These are phyloP conservation scores for Fomes fomentarius DNA, from an alignment of 1,284 basidiomycete genomes.

Conservation along the genomic window DNA sequence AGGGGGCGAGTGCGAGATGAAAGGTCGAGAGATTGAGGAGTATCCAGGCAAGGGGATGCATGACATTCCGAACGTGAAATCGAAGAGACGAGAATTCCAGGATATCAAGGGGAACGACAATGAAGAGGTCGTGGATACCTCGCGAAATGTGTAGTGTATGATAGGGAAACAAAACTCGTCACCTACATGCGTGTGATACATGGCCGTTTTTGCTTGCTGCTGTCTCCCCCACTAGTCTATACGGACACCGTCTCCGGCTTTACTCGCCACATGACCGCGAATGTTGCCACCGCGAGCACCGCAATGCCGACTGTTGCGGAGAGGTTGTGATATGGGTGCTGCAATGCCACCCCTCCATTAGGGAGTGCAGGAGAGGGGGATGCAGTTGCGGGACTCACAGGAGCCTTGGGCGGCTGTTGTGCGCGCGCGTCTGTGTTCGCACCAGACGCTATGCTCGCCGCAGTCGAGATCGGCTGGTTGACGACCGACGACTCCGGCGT, in stretches of 20 bases:
- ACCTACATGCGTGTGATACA: constrained; percentile 19
- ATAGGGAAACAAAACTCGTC: constrained; percentile 4
- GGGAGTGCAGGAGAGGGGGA: background rate
- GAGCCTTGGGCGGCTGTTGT: constrained; percentile 18
- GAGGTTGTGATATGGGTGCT: constrained; percentile 18
- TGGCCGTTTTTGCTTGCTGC: constrained; percentile 20
- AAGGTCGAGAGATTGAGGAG: background rate
- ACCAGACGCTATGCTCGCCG: constrained; percentile 22
- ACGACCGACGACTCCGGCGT: constrained; percentile 49
- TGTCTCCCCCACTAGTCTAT: constrained; percentile 14
- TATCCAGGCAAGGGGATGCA: constrained; percentile 17
- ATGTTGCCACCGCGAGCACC: constrained; percentile 61
- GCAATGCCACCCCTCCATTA: constrained; percentile 12
- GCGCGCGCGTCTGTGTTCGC: constrained; percentile 23
- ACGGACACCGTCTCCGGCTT: constrained; percentile 41
- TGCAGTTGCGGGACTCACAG: constrained; percentile 14
- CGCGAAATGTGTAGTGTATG: constrained; percentile 6
- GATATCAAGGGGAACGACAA: constrained; percentile 10
- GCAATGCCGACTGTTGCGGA: constrained; percentile 59
- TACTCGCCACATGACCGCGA: constrained; percentile 66
- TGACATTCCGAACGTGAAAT: constrained; percentile 4
- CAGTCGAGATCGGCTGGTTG: constrained; percentile 38
- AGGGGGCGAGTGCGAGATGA: background rate
- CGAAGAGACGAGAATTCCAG: constrained; percentile 14
- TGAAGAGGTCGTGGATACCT: background rate